phyloP scores from a whole-genome alignment of 352 stramenopile genomes.

The Plasmopara viticola region DNA sequence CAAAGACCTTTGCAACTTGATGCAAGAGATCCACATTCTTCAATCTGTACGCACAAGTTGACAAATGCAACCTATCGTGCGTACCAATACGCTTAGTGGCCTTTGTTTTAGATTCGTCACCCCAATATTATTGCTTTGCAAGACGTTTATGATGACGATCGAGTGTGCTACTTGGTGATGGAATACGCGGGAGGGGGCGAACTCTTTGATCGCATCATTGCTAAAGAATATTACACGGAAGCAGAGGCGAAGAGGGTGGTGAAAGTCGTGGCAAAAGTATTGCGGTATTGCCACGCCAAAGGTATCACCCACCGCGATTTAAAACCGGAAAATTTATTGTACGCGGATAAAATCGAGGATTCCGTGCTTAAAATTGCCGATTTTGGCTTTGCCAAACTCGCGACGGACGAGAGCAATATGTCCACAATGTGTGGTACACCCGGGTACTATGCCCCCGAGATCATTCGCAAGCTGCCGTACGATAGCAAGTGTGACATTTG shows the following conservation, averaged over 20 bases:
- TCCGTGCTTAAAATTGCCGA: slow-evolving; percentile 92
- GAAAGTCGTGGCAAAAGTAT: slow-evolving; percentile 79
- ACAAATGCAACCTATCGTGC: too few species aligned
- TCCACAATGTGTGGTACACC: slow-evolving; percentile 89
- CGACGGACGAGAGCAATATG: slow-evolving; percentile 77
- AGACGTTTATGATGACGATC: slow-evolving; percentile 77
- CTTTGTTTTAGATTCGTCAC: slow-evolving; percentile 53
- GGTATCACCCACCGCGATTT: slow-evolving; percentile 94
- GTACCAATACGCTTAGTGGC: not conserved
- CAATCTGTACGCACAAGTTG: slow-evolving; percentile 32
- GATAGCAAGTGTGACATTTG: slow-evolving; percentile 95
- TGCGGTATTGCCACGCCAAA: slow-evolving; percentile 81
- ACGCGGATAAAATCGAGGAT: slow-evolving; percentile 74
- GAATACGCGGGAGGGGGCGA: slow-evolving; percentile 85
- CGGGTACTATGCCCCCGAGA: slow-evolving; percentile 95
- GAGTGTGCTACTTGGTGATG: slow-evolving; percentile 87
- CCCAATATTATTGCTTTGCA: slow-evolving; percentile 85
- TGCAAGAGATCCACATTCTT: slow-evolving; percentile 81
- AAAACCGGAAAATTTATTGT: slow-evolving; percentile 96
- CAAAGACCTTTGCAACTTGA: slow-evolving; percentile 73
- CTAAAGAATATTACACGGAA: slow-evolving; percentile 90
- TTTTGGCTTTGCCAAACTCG: slow-evolving; percentile 85
- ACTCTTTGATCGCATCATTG: slow-evolving; percentile 91
- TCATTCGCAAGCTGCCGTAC: slow-evolving; percentile 92
- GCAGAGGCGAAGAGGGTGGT: slow-evolving; percentile 78